Percentiles rank a stretch among this genome's conserved stretches.
Evolutionary conservation across 192 early-diverging fungal species (phyloP).

Genomic region (Coemansia sp.): DNA sequence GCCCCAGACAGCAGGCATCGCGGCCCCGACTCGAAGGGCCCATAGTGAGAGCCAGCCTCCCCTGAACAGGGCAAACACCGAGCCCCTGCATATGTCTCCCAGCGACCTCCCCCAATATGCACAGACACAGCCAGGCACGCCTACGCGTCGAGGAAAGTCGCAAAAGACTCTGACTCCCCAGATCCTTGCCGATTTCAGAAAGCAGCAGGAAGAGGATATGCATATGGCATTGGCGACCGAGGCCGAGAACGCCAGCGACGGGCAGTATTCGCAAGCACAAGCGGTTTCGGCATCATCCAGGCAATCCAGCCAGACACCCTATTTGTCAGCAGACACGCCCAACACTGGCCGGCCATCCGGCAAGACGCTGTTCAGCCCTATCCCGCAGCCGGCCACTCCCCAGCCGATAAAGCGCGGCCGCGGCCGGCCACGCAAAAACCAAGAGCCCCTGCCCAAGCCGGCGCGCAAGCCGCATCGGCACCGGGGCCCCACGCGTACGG

Average conservation of each 20-base stretch:
- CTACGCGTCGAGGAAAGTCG: conserved; percentile 26
- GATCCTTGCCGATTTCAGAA: conserved; percentile 37
- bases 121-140: conserved; percentile 30
- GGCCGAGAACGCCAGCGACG: no score
- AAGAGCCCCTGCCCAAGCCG: neutral
- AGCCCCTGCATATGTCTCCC: conserved; percentile 22
- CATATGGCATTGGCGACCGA: neutral
- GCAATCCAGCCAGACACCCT: no score
- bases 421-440: conserved; percentile 16
- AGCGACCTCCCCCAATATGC: neutral
- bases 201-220: conserved; percentile 21
- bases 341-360: conserved; percentile 4
- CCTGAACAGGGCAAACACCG: conserved; percentile 34
- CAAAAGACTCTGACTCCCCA: conserved; percentile 51
- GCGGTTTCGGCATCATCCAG: no score
- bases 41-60: neutral
- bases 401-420: conserved; percentile 2
- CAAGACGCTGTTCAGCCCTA: conserved; percentile 13
- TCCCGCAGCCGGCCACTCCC: neutral
- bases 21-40: neutral
- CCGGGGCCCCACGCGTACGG: conserved; percentile 14
- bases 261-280: no score
- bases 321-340: conserved; percentile 3
- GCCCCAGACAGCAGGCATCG: conserved; percentile 1
- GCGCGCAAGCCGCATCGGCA: neutral